Evolutionary conservation across 805 yeast genomes (phyloP), one percentile per base, ranked within the genome.

Genomic region (Lipomyces anomalus): DNA sequence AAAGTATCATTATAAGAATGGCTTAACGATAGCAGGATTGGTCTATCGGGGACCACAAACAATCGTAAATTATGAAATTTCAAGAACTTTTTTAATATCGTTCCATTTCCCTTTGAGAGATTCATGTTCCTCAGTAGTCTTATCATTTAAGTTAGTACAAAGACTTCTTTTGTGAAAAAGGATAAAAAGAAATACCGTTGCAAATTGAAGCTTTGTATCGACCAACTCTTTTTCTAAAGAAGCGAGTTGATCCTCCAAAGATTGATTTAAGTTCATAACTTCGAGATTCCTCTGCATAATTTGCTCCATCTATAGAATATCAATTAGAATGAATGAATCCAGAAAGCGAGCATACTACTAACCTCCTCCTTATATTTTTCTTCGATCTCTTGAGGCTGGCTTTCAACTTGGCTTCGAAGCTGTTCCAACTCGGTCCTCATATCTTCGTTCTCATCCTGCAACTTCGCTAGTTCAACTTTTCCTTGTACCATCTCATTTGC

Each of bases 401-500:
- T 43, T 22, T 52, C 53, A 18, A 52, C 34, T 9, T 21, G 29
- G 45, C 55, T 67, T 46, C 61, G 61, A 13, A 36, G 29, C 17
- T 72, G 77, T 1, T 62, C 65, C 33, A 81, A 74, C 43, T 71
- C 75, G 1, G 62, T 60, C 22, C 67, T 61, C 40, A 88, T 66
- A 37, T 80, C 84, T 22, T 68, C 73, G 50, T 85, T 84, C 48
- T 86, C 95, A 56, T 85, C 90, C 40, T 74, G 70, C 22, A 90
- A 63, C 28, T 82, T 81, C 2, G 94, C 95, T 22, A 84, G 70
- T 43, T 71, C 75, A 34, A 89, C 76, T 58, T 92, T 80, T 33
- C 84, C 82, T 52, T 78, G 78, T 28, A 90, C 87, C 80, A 92
- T 78, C 54, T 80, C 86, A 65, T 89, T 90, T 3, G 95, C 95